A percentile compares a stretch with the other conserved stretches of the same genome.
phyloP scores from a whole-genome alignment of 176 grass and related monocot genomes.

The Raddia guianensis region DNA sequence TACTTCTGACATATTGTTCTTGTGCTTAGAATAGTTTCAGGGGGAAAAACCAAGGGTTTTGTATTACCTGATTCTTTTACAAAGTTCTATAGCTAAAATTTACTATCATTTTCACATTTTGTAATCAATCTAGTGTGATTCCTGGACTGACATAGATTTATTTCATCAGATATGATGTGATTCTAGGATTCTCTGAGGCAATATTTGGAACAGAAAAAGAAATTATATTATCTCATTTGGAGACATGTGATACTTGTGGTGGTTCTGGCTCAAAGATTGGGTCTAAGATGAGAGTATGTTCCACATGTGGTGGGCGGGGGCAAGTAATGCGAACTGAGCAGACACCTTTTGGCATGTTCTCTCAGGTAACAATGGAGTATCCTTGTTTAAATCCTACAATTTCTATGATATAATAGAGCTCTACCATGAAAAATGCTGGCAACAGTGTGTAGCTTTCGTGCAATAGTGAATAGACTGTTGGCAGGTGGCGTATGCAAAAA shows the following conservation, averaged over 20 bases:
- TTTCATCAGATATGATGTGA: conserved; percentile 80
- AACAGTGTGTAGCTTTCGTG: background rate
- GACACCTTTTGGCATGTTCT: conserved; percentile 97
- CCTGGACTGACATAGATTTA: conserved; percentile 44
- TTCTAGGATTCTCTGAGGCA: conserved; percentile 83
- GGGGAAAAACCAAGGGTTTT: background rate
- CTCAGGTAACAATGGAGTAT: conserved; percentile 68
- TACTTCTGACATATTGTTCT: conserved; percentile 15
- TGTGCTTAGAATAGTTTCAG: background rate
- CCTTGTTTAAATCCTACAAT: conserved; percentile 5
- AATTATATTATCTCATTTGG: conserved; percentile 94
- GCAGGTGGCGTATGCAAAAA: background rate
- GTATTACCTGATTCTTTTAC: background rate
- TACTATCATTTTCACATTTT: background rate
- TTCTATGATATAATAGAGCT: background rate
- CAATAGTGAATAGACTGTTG: conserved; percentile 16
- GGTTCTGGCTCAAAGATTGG: conserved; percentile 90
- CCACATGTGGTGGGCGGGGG: conserved; percentile 89
- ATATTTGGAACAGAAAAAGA: conserved; percentile 98
- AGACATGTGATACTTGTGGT: conserved; percentile 84
- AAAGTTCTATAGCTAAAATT: conserved; percentile 20
- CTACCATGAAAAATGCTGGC: background rate
- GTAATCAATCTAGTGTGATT: conserved; percentile 33
- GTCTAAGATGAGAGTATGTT: conserved; percentile 88
- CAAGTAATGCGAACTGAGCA: conserved; percentile 99